Percentiles rank a stretch among this genome's conserved stretches.
phyloP scores from a whole-genome alignment of 75 land plant species.

The Chamaecyparis obtusa region DNA sequence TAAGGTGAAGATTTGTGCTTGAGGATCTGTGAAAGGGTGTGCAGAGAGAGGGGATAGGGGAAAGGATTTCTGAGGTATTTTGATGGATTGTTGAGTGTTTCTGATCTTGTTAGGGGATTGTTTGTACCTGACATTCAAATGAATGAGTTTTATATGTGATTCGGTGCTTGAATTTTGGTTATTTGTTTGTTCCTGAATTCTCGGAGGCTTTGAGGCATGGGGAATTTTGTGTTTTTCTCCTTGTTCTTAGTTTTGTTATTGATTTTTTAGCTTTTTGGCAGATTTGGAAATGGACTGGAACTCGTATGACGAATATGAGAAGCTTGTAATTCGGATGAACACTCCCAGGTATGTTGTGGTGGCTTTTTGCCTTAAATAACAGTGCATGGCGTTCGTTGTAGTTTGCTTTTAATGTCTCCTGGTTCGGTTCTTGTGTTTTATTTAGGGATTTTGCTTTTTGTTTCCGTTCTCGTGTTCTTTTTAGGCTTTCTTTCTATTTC shows the following conservation, averaged over 20 bases:
- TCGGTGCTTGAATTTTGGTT: background rate
- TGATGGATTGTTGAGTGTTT: background rate
- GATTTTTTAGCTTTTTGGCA: background rate
- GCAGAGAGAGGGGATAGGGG: background rate
- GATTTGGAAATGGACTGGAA: conserved; percentile 23
- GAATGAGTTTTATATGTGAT: background rate
- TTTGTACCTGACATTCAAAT: background rate
- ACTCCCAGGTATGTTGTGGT: conserved; percentile 36
- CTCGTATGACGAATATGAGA: conserved; percentile 35
- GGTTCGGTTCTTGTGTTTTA: too few relatives aligned
- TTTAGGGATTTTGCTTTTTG: too few relatives aligned
- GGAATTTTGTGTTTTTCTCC: background rate
- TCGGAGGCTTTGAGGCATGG: too few relatives aligned
- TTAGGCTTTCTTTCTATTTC: too few relatives aligned
- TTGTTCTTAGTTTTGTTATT: background rate
- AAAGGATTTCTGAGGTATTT: background rate
- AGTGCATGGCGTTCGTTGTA: background rate
- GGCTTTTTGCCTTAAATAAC: background rate
- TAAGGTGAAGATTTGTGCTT: background rate
- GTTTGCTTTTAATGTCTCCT: too few relatives aligned
- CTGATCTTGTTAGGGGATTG: background rate
- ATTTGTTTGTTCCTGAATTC: background rate
- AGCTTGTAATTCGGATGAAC: conserved; percentile 57
- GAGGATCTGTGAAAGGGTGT: background rate
- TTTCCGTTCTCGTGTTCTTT: too few relatives aligned